phyloP scores from a whole-genome alignment of 352 stramenopile genomes.

The Phytophthora vignae region DNA sequence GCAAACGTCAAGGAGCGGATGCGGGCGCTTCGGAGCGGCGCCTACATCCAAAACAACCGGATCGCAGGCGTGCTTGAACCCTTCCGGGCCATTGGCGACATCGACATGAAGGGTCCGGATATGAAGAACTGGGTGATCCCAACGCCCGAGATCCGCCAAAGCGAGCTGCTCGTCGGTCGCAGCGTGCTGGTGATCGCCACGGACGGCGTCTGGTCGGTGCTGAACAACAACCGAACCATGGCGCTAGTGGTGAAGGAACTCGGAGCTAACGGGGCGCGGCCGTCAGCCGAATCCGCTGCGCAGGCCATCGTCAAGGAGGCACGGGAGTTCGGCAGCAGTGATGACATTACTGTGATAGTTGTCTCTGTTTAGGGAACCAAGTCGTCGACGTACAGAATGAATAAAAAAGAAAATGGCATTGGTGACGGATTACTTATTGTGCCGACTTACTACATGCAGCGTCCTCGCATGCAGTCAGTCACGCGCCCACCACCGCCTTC shows the following conservation, averaged over 20 bases:
- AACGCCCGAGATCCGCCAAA: conserved; percentile 68
- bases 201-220: conserved; percentile 77
- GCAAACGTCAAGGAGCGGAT: conserved; percentile 62
- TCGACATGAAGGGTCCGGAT: conserved; percentile 77
- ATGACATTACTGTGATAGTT: conserved; percentile 75
- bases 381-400: not conserved
- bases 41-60: conserved; percentile 70
- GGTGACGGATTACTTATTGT: not conserved
- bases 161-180: conserved; percentile 49
- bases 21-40: conserved; percentile 69
- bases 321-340: conserved; percentile 58
- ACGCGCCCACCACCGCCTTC: conserved; percentile 42
- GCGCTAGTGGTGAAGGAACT: conserved; percentile 51
- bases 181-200: conserved; percentile 73
- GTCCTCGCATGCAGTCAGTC: not conserved
- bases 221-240: conserved; percentile 71
- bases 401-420: conserved; percentile 2
- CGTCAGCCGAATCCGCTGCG: conserved; percentile 49
- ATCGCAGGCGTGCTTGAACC: conserved; percentile 84
- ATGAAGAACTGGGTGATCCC: conserved; percentile 84
- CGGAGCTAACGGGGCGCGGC: conserved; percentile 19
- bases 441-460: not conserved
- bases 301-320: conserved; percentile 64
- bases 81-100: conserved; percentile 86
- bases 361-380: conserved; percentile 43